Conservation (phyloP, 1,139 yeast species). For the Yamadazyma songkhlaensis region DNA sequence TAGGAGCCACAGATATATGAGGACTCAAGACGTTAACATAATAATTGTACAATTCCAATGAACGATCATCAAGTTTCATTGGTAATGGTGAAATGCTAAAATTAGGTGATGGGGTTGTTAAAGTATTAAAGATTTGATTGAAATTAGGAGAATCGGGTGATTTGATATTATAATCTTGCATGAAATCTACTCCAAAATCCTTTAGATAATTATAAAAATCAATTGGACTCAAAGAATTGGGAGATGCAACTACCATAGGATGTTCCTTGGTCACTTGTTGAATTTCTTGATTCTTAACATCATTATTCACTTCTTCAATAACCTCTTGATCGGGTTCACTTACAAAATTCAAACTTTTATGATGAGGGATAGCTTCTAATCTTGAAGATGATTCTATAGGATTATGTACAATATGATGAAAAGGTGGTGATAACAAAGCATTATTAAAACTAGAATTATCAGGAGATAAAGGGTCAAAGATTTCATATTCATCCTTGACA, state of each 20-base stretch:
- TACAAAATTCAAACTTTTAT: too few species aligned
- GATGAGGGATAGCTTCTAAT: too few species aligned
- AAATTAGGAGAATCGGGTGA: conserved; percentile 13
- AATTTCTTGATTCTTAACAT: background rate
- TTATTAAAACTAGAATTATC: conserved; percentile 3
- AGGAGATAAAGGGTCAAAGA: conserved; percentile 5
- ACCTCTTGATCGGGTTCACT: too few species aligned
- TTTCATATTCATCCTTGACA: conserved; percentile 5
- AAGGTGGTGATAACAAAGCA: background rate
- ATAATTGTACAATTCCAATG: conserved; percentile 52
- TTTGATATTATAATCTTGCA: conserved; percentile 3
- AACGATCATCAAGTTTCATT: conserved; percentile 15
- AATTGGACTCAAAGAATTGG: conserved; percentile 1
- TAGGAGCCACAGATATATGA: conserved; percentile 63
- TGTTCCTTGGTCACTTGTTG: too few species aligned
- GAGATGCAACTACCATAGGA: too few species aligned
- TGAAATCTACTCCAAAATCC: conserved; percentile 5
- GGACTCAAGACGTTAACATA: conserved; percentile 59
- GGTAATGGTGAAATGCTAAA: conserved; percentile 16
- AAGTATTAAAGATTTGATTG: conserved; percentile 18
- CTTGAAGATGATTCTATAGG: too few species aligned
- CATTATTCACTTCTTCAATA: too few species aligned
- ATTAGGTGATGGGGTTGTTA: conserved; percentile 20
- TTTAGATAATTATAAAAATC: conserved; percentile 7
- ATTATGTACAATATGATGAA: too few species aligned